Evolutionary conservation across 1,139 yeast genomes (phyloP), one percentile per base, ranked within the genome.

Genomic region (Protomyces lactucae-debilis): DNA sequence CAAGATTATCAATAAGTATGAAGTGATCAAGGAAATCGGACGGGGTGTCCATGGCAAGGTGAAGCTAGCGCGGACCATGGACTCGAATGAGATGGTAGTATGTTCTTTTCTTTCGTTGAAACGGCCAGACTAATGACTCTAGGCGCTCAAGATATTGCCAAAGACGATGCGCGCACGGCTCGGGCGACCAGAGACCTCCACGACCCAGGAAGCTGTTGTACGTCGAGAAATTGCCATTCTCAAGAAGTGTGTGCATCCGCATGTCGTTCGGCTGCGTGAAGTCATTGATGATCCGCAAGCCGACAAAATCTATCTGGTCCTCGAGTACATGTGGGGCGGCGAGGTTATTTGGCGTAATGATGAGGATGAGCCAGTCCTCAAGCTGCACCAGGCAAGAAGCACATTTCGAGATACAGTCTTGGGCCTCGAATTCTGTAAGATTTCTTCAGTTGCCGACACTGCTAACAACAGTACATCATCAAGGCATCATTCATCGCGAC

Each of bases 31-130:
- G 54, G 98, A 93, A 75, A 80, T 95, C 46, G 99, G 99, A 3
- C 82, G 89, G 59, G 99, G 99, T 12, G 97, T 93, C 74, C 99
- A 93, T 75, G 99, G 99, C 18, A 92, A 91, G 74, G 99, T 95
- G 54, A 95, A 93, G 74, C 80, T 95, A 28, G 99, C 97, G 0
- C 82, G 82, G 67, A 95, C 60, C 10, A 18, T 59, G 35, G 63
- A 59, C 21, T 52, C 63, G 16, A 59, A 59, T 40, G 63, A 59
- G 36, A 53, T 59, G 36, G 63, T 59, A 45, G 32, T 28, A 28
- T 5, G 32, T 28, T 28, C 8, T 5, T 5, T 6, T 3, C 32
- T 28, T 28, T 53, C 35, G 25, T 6, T 40, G 36, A 46, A 57
- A 57, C 9, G 25, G 16, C 16, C 36, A 64, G 43, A 28, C 32